phyloP scores from a whole-genome alignment of 2,329 filamentous ascomycete species.

The Zalaria obscura region DNA sequence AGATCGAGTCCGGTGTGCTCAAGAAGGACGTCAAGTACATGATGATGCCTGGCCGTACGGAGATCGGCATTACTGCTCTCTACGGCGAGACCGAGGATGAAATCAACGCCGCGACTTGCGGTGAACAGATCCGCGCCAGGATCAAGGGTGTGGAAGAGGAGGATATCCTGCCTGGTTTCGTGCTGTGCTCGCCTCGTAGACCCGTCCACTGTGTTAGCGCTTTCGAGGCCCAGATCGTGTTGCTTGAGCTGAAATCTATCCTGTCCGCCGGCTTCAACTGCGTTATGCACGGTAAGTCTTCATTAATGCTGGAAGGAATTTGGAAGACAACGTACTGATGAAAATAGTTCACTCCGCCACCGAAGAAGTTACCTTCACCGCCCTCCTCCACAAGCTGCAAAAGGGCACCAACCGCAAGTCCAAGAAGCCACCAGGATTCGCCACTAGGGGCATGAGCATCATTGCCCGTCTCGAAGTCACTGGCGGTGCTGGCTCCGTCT shows the following conservation, averaged over 20 bases:
- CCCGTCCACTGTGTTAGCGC: slow-evolving; percentile 77
- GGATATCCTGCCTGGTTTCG: slow-evolving; percentile 88
- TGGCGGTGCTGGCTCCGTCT: slow-evolving; percentile 73
- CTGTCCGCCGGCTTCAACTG: slow-evolving; percentile 93
- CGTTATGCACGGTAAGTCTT: slow-evolving; percentile 54
- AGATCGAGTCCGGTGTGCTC: slow-evolving; percentile 86
- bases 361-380: slow-evolving; percentile 86
- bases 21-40: slow-evolving; percentile 77
- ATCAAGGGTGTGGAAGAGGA: slow-evolving; percentile 95
- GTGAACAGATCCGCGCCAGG: slow-evolving; percentile 86
- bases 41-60: slow-evolving; percentile 91
- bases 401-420: slow-evolving; percentile 89
- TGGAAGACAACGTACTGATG: not conserved
- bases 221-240: slow-evolving; percentile 94
- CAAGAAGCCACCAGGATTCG: slow-evolving; percentile 85
- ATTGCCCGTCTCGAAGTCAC: slow-evolving; percentile 85
- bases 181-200: slow-evolving; percentile 87
- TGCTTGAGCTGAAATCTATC: slow-evolving; percentile 89
- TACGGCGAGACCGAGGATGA: slow-evolving; percentile 97
- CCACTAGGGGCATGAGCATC: slow-evolving; percentile 67
- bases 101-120: slow-evolving; percentile 64
- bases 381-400: slow-evolving; percentile 83
- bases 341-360: slow-evolving; percentile 72
- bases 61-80: slow-evolving; percentile 65
- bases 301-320: too few relatives aligned